Base-by-base conservation (phyloP, 768 basidiomycete genomes). In the Saitozyma sp. region DNA sequence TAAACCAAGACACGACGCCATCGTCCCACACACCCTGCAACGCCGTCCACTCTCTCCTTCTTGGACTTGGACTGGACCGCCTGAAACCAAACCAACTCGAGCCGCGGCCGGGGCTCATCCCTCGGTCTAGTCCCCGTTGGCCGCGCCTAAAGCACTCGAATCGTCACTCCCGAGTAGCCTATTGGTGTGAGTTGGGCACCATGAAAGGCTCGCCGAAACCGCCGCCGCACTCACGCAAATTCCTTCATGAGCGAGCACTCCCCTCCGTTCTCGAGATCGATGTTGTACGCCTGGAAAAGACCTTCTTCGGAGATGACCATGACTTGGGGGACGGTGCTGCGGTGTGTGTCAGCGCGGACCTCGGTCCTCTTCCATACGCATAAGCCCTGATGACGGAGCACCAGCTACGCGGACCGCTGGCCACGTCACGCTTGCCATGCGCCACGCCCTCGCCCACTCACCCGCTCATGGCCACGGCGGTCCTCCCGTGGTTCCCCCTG, bases 281-380 rank as follows among this genome's bases (percentile, higher is more conserved):
- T 95, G 70, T 85, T 90, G 79, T 98, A 98, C 14, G 89, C 87
- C 75, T 99, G 97, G 78, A 96, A 95, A 70, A 92, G 90, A 1
- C 95, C 95, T 61, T 97, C 93, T 0, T 91, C 90, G 0, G 92
- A 93, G 60, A 98, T 86, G 20, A 99, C 93, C 91, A 96, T 95
- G 10, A 97, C 89, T 63, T 99, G 95, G 0, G 95, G 94, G 81
- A 91, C 89, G 8, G 92, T 92, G 16, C 91, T 93, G 73, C 14
- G 51, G 6, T 7, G 29, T 7, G 29, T 16, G 42, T 63, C 58
- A 59, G 45, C 40, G 29, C 40, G 29, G 29, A 5, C 5, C 29
- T 29, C 29, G 29, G 5, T 29, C 29, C 29, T 29, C 29, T 5
- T 29, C 29, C 29, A 29, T 29, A 29, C 29, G 29, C 29, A 2